Evolutionary conservation across 306 rosid species (phyloP).

Genomic region (Biancaea sappan): DNA sequence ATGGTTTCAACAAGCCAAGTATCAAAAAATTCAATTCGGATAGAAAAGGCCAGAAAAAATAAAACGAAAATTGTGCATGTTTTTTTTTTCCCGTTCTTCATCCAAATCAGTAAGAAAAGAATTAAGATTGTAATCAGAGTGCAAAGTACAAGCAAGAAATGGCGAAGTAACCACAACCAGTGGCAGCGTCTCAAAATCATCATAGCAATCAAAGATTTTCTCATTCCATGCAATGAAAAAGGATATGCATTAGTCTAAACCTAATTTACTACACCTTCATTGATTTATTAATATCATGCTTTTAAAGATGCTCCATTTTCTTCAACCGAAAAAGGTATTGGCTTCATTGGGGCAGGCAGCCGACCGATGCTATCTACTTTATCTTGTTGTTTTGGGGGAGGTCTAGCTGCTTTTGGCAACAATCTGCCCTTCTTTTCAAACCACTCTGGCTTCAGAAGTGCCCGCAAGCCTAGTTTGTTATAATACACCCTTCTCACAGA

Average conservation of each 20-base stretch:
- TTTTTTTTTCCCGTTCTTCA: neutral
- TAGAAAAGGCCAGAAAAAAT: neutral
- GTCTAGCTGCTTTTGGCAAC: conserved; percentile 93
- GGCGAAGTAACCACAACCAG: too few relatives aligned
- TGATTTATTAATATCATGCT: conserved; percentile 37
- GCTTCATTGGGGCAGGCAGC: conserved; percentile 90
- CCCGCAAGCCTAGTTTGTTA: conserved; percentile 82
- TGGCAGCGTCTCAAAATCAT: conserved; percentile 2
- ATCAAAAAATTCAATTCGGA: too few relatives aligned
- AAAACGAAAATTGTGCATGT: neutral
- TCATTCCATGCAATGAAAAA: conserved; percentile 30
- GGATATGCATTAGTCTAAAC: conserved; percentile 29
- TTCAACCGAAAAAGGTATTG: conserved; percentile 73
- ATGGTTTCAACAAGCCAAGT: too few relatives aligned
- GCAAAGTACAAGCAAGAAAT: neutral
- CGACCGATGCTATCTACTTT: conserved; percentile 91
- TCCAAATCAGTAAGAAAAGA: neutral
- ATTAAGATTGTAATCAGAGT: neutral
- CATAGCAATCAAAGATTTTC: neutral
- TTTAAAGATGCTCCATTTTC: conserved; percentile 34
- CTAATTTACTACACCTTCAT: conserved; percentile 8
- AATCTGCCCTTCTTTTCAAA: conserved; percentile 93
- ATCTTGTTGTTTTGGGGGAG: conserved; percentile 88
- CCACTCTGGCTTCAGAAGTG: conserved; percentile 89
- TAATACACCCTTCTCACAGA: conserved; percentile 85